Conservation (phyloP, 306 rosid species). For the Lathyrus aphaca region DNA sequence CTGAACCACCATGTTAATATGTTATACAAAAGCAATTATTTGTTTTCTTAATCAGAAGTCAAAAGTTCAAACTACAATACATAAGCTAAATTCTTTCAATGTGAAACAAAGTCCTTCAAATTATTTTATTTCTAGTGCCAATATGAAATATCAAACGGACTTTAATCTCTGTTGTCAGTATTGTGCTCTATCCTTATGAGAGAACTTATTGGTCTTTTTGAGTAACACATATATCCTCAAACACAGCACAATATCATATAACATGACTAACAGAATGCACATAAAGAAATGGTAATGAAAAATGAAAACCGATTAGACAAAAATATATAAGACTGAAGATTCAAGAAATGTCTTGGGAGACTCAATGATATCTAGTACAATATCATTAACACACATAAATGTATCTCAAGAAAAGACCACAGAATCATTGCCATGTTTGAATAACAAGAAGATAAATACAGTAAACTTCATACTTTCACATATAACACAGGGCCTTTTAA, state of each 20-base stretch:
- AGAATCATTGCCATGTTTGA: conserved; percentile 8
- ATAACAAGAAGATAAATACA: not conserved
- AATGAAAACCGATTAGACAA: conserved; percentile 5
- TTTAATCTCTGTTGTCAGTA: not conserved
- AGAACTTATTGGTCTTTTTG: conserved; percentile 7
- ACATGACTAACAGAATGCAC: not conserved
- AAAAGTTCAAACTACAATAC: not conserved
- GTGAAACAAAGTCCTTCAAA: not conserved
- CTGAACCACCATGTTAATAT: not conserved
- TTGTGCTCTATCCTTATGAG: conserved; percentile 7
- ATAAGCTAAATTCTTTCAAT: not conserved
- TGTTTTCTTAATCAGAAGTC: conserved; percentile 4
- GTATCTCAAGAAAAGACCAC: conserved; percentile 12
- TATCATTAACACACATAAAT: conserved; percentile 9
- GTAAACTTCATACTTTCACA: not conserved
- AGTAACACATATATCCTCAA: not conserved
- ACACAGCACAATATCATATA: not conserved
- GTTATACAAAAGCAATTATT: not conserved
- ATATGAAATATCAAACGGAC: not conserved
- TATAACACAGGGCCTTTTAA: not conserved
- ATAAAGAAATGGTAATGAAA: not conserved
- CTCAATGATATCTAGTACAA: conserved; percentile 1
- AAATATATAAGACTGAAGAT: not conserved
- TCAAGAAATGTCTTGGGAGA: conserved; percentile 14
- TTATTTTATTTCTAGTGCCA: not conserved